Evolutionary conservation across 768 basidiomycete species (phyloP).

Genomic region (Chalciporus piperatus): DNA sequence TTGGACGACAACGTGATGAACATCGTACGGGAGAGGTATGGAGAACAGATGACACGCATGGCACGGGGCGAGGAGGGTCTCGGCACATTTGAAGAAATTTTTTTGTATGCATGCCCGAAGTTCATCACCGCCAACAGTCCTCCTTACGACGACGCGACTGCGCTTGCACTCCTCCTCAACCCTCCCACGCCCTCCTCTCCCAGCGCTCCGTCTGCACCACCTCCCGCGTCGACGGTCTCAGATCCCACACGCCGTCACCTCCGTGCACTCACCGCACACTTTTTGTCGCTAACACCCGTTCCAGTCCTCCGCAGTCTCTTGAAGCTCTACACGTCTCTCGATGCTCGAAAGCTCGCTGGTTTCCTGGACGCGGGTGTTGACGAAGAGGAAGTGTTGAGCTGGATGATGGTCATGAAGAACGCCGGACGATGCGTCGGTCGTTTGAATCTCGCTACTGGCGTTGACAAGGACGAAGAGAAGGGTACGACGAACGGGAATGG

Average conservation of each 20-base stretch:
- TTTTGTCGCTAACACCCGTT: constrained; percentile 69
- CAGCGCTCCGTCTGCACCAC: constrained; percentile 15
- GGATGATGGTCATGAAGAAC: constrained; percentile 96
- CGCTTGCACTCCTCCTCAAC: constrained; percentile 51
- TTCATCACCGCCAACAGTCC: constrained; percentile 95
- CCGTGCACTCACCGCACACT: constrained; percentile 79
- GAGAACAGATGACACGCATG: constrained; percentile 89
- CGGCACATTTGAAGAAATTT: constrained; percentile 53
- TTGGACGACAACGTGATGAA: constrained; percentile 94
- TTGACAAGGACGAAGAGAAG: constrained; percentile 36
- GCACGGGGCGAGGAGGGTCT: constrained; percentile 72
- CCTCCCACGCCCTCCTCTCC: constrained; percentile 36
- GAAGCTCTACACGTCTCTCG: constrained; percentile 93
- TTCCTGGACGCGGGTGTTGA: constrained; percentile 76
- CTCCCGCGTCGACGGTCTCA: constrained; percentile 13
- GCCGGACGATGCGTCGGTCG: constrained; percentile 69
- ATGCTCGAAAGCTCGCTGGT: constrained; percentile 85
- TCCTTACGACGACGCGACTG: constrained; percentile 78
- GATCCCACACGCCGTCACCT: constrained; percentile 88
- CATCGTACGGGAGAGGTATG: constrained; percentile 88
- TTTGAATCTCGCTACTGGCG: constrained; percentile 40
- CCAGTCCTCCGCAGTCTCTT: constrained; percentile 89
- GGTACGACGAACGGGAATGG: constrained; percentile 2
- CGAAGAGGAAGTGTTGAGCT: constrained; percentile 93
- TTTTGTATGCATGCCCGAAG: constrained; percentile 92